Evolutionary conservation across 2,329 filamentous ascomycete species (phyloP), one percentile per base, ranked within the genome.

Genomic region (Westerdykella aurantiaca): DNA sequence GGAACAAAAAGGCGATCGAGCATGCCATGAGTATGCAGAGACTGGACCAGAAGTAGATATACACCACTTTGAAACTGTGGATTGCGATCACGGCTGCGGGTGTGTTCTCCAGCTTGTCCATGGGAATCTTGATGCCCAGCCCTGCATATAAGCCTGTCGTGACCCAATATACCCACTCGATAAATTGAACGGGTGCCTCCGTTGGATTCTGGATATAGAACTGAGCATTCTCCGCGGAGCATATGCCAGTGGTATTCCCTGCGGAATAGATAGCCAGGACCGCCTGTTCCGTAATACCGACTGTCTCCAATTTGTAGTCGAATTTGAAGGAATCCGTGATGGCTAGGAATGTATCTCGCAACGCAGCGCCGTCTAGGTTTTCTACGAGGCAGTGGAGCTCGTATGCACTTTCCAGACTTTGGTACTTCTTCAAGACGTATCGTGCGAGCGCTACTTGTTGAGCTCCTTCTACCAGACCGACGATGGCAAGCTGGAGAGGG

Each of bases 391-490:
- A 74, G 37, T 68, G 66, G 44, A 67, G 64, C 25, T 62, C 45
- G 21, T 72, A 61, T 9, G 64, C 67, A 17, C 68, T 53, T 9
- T 61, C 56, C 35, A 72, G 57, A 44, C 73, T 70, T 17, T 53
- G 54, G 39, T 68, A 58, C 44, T 71, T 74, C 44, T 73, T 72
- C 17, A 73, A 58, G 6, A 73, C 71, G 37, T 68, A 68, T 29
- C 68, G 67, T 31, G 75, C 63, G 2, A 74, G 66, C 11, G 75
- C 64, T 38, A 83, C 75, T 50, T 83, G 79, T 6, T 79, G 79
- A 33, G 74, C 70, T 12, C 79, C 81, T 54, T 83, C 80, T 37
- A 82, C 75, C n/a, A 83, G 74, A 6, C 85, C 73, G 12, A 82
- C 75, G 25, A 85, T 73, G 5, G 77, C 69, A 2, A 83, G 71